These are phyloP conservation scores for Pseudomassariella vexata DNA, from an alignment of 2,329 filamentous ascomycete genomes.

Conservation along the genomic window DNA sequence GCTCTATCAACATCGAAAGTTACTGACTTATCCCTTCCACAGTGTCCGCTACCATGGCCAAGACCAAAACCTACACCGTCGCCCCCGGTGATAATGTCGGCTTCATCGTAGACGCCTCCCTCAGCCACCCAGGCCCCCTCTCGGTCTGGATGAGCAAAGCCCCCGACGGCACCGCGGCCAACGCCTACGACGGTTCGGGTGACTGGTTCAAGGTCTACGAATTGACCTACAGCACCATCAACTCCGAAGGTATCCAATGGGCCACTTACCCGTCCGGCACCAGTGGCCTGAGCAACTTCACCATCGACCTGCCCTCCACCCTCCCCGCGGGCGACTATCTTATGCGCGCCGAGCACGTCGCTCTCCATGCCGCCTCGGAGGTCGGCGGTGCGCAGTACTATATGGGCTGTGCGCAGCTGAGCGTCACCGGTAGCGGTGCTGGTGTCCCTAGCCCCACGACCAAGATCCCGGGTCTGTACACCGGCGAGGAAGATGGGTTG, in stretches of 20 bases:
- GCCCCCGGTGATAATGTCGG: slow-evolving; percentile 34
- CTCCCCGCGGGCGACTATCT: slow-evolving; percentile 1
- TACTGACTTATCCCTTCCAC: too few species aligned
- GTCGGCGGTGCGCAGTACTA: slow-evolving; percentile 2
- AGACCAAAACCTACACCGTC: slow-evolving; percentile 29
- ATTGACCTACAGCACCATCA: slow-evolving; percentile 25
- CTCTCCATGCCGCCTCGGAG: slow-evolving; percentile 2
- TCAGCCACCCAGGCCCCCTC: slow-evolving; percentile 32
- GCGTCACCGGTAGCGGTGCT: slow-evolving; percentile 1
- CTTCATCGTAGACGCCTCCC: slow-evolving; percentile 28
- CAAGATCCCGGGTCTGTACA: slow-evolving; percentile 2
- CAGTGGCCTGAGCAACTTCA: slow-evolving; percentile 4
- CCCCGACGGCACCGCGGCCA: slow-evolving; percentile 10
- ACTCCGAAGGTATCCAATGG: slow-evolving; percentile 4
- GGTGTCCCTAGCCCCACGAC: slow-evolving; percentile 1
- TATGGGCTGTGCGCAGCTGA: slow-evolving; percentile 3
- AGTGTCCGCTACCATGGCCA: too few species aligned
- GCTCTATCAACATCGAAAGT: too few species aligned
- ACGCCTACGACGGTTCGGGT: slow-evolving; percentile 1
- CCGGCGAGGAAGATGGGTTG: slow-evolving; percentile 1
- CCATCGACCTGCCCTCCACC: slow-evolving; percentile 1
- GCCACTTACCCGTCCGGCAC: too few species aligned
- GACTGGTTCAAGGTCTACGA: slow-evolving; percentile 7
- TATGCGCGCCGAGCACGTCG: slow-evolving; percentile 3
- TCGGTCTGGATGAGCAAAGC: slow-evolving; percentile 31